Base-by-base conservation (phyloP, 192 early-diverging fungal species). In the Coemansia sp. region DNA sequence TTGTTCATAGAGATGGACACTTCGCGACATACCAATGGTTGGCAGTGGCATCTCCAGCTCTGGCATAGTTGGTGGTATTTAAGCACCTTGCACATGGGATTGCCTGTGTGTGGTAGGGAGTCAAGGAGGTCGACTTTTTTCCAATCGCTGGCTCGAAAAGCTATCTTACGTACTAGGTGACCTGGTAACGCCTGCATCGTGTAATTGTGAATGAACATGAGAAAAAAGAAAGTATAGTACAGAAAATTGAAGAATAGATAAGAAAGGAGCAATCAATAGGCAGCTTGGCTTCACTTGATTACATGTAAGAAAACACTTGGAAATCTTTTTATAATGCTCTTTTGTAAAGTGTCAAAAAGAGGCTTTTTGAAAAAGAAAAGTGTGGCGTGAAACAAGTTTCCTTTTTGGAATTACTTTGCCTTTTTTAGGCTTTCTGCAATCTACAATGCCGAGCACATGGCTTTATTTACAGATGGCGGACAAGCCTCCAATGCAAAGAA, bases 61-160 rank as follows among this genome's bases (percentile, higher is more conserved):
- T 56, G 66, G 10, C 66, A 68, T 0, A 74, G 18, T n/a, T 12
- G 43, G 21, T 65, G 6, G 33, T 74, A 74, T 45, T 67, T 67
- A 6, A 45, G 60, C 42, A 73, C 60, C 26, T 73, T 73, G 55
- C 71, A 73, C 31, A 53, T 31, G 6, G 71, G 71, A 43, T 73
- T 73, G 18, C 64, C 60, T 25, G 48, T 64, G 16, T 35, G 59
- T 13, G 53, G 64, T 8, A 64, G 23, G 2, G 38, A 28, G 2
- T 47, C 71, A 20, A 56, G 18, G 3, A 41, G 42, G 12, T 62
- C 41, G 2, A 28, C 18, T 39, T 45, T 66, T 18, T 14, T 16
- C 71, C 71, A 73, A 0, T 63, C 50, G 13, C 61, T 58, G 4
- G 71, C 71, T 21, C 56, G 39, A 12, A 18, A 53, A 8, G 65